Percentiles rank a stretch among this genome's conserved stretches.
These are phyloP conservation scores for Kwoniella pini DNA, from an alignment of 768 basidiomycete genomes.

Conservation along the genomic window DNA sequence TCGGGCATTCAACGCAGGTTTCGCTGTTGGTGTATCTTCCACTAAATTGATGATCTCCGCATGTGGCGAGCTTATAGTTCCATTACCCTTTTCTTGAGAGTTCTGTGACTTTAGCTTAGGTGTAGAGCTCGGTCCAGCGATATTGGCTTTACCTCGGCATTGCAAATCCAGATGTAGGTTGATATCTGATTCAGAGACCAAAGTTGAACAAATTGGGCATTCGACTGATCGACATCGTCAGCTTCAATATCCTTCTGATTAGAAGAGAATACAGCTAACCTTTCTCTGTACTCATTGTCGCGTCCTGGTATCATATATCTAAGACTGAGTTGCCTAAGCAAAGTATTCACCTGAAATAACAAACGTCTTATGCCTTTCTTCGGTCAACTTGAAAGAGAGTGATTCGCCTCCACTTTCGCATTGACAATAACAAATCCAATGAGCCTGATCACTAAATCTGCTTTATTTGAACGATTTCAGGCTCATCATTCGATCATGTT, in stretches of 20 bases:
- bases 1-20: slow-evolving; percentile 1
- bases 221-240: slow-evolving; percentile 12
- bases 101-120: not conserved
- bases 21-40: slow-evolving; percentile 9
- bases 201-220: slow-evolving; percentile 39
- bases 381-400: not conserved
- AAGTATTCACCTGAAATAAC: too few relatives aligned
- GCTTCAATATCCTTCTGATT: not conserved
- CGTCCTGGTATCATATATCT: too few relatives aligned
- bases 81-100: not conserved
- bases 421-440: not conserved
- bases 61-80: not conserved
- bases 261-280: slow-evolving; percentile 6
- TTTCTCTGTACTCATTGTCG: slow-evolving; percentile 10
- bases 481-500: not conserved
- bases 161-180: slow-evolving; percentile 46
- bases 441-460: not conserved
- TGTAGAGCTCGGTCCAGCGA: slow-evolving; percentile 2
- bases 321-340: too few relatives aligned
- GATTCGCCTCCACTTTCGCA: slow-evolving; percentile 2
- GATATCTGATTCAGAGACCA: slow-evolving; percentile 33
- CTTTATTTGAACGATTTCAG: not conserved
- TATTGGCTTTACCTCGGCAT: slow-evolving; percentile 21
- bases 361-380: too few relatives aligned
- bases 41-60: slow-evolving; percentile 1